phyloP scores from a whole-genome alignment of 2,329 filamentous ascomycete species.

The Calonectria crousiana region DNA sequence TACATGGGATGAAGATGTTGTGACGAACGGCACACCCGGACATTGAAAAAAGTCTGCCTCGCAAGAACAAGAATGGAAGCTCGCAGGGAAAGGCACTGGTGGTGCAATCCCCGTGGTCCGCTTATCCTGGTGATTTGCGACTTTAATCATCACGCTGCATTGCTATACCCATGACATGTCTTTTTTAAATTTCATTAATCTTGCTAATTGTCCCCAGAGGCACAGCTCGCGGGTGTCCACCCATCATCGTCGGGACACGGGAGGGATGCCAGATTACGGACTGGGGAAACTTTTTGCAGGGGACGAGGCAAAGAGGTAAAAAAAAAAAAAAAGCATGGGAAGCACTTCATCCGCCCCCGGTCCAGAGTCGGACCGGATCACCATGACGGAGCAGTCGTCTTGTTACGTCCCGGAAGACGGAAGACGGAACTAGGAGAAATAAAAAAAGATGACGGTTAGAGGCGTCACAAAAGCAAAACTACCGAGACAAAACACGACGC shows the following conservation, averaged over 20 bases:
- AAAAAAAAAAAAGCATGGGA: neutral
- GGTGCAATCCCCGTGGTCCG: slow-evolving; percentile 9
- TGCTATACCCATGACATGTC: neutral
- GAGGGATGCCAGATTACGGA: slow-evolving; percentile 20
- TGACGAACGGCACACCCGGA: slow-evolving; percentile 1
- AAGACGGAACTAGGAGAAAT: neutral
- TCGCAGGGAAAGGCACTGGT: neutral
- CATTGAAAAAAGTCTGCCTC: neutral
- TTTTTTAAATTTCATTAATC: neutral
- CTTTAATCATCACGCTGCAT: neutral
- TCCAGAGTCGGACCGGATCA: neutral
- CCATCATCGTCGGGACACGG: neutral
- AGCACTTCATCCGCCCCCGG: neutral
- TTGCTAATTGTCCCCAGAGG: neutral
- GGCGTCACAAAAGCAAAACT: neutral
- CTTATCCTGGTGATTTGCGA: slow-evolving; percentile 9
- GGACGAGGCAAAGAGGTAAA: neutral
- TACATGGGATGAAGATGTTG: neutral
- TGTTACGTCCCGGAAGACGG: neutral
- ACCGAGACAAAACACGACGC: neutral
- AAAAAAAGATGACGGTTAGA: neutral
- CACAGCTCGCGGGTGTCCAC: neutral
- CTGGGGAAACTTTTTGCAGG: slow-evolving; percentile 13
- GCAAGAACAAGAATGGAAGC: slow-evolving; percentile 1
- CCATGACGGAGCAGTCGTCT: neutral